Base-by-base conservation (phyloP, 1,284 basidiomycete genomes). In the Butyriboletus regius region DNA sequence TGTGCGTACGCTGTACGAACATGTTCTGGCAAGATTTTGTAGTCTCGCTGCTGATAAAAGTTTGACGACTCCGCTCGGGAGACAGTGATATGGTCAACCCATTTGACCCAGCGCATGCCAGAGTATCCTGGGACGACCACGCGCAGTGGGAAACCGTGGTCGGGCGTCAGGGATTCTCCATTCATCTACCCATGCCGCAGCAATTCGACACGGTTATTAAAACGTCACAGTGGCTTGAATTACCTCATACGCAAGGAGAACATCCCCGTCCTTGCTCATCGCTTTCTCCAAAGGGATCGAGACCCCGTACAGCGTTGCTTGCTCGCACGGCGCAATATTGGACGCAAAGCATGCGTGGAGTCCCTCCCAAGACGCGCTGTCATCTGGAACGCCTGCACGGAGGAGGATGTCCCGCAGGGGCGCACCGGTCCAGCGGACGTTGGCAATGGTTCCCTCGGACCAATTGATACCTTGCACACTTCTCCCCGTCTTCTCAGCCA, bases 41-140 rank as follows among this genome's bases (percentile, higher is more conserved):
- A 85, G 61, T 85, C 83, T 5, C 72, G 72, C 60, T 83, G 78
- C 57, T 83, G 81, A 58, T 83, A 85, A 63, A 77, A 84, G 58
- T 82, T 84, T 18, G 74, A 72, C 2, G 81, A 82, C 62, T 85
- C 83, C 10, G 67, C 59, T 0, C 64, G 51, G 5, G 79, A 77
- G 44, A 84, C 59, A 15, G 70, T 68, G 57, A 85, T 78, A 2
- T 69, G 76, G 56, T 85, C 82, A 0, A 86, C 68, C 85, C 85
- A 88, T 71, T 88, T 88, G 17, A 87, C 82, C 82, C 84, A 86
- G 15, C 85, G 77, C 17, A 82, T 86, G 13, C 85, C 85, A 13
- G 81, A 73, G 58, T 76, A 81, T 2, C 86, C 85, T 0, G 85
- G 85, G 2, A 83, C 78, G 33, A 88, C 77, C 4, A 83, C 67